A percentile compares a stretch with the other conserved stretches of the same genome.
phyloP scores from a whole-genome alignment of 164 flowering plant species.

The Berberis thunbergii region DNA sequence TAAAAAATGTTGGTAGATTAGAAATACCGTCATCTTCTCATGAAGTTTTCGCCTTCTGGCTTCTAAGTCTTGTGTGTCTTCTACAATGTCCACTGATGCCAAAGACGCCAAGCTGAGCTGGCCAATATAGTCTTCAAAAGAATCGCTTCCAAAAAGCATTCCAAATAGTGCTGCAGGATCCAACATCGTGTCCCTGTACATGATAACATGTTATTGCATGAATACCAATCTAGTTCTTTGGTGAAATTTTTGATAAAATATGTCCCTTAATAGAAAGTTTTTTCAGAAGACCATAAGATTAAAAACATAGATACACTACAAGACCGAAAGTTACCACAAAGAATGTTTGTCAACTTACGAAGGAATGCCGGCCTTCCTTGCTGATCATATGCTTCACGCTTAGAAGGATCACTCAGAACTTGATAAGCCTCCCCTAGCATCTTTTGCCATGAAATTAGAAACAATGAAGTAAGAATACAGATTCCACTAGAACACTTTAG shows the following conservation, averaged over 20 bases:
- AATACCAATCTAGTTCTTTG: not conserved
- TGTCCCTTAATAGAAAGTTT: too few species aligned
- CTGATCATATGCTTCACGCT: constrained; percentile 84
- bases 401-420: constrained; percentile 77
- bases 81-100: constrained; percentile 51
- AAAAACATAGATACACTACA: too few species aligned
- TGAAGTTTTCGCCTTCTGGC: constrained; percentile 34
- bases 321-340: not conserved
- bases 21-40: constrained; percentile 57
- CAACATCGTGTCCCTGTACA: constrained; percentile 64
- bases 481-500: too few species aligned
- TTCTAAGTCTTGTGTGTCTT: constrained; percentile 35
- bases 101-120: constrained; percentile 74
- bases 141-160: constrained; percentile 89
- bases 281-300: too few species aligned
- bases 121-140: constrained; percentile 91
- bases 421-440: constrained; percentile 96
- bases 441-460: constrained; percentile 16
- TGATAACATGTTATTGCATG: not conserved
- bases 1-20: not conserved
- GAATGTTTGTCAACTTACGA: constrained; percentile 42
- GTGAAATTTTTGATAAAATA: too few species aligned
- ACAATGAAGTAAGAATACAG: too few species aligned
- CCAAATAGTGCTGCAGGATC: constrained; percentile 89
- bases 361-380: constrained; percentile 54